Conservation (phyloP, 2,329 filamentous ascomycete species). For the Fusarium sp. region DNA sequence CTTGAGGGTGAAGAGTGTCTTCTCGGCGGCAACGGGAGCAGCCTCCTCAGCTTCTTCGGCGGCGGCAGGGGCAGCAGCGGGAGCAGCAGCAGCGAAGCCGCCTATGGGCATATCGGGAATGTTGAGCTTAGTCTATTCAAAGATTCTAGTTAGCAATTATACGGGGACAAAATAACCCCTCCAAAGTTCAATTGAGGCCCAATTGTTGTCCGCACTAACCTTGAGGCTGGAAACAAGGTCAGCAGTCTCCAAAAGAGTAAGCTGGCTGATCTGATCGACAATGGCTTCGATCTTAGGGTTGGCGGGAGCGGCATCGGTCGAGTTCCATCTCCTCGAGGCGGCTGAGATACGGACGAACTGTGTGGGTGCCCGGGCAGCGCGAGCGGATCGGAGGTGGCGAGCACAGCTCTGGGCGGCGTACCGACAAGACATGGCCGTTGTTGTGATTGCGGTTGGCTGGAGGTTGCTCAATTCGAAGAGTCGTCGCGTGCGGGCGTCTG, state of each 20-base stretch:
- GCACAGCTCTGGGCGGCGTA: conserved; percentile 74
- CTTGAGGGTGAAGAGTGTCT: conserved; percentile 96
- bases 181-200: conserved; percentile 25
- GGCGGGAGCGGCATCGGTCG: conserved; percentile 74
- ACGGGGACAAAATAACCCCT: neutral
- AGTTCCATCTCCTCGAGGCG: conserved; percentile 83
- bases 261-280: conserved; percentile 98
- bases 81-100: conserved; percentile 80
- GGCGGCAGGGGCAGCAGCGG: conserved; percentile 69
- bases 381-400: conserved; percentile 67
- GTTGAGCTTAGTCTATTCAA: conserved; percentile 83
- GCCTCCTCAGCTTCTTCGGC: conserved; percentile 87
- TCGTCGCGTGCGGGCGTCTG: conserved; percentile 48
- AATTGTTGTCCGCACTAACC: conserved; percentile 63
- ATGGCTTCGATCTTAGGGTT: conserved; percentile 95
- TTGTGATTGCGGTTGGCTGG: conserved; percentile 48
- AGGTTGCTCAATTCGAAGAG: conserved; percentile 44
- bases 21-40: conserved; percentile 91
- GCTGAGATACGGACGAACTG: conserved; percentile 59
- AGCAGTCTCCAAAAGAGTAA: conserved; percentile 97
- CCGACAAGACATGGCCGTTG: conserved; percentile 73
- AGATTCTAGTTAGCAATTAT: conserved; percentile 28
- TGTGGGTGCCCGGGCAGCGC: conserved; percentile 61
- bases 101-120: conserved; percentile 98
- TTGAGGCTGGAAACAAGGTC: conserved; percentile 95